Base-by-base conservation (phyloP, 768 basidiomycete genomes). In the Leccinum subgranulosum region DNA sequence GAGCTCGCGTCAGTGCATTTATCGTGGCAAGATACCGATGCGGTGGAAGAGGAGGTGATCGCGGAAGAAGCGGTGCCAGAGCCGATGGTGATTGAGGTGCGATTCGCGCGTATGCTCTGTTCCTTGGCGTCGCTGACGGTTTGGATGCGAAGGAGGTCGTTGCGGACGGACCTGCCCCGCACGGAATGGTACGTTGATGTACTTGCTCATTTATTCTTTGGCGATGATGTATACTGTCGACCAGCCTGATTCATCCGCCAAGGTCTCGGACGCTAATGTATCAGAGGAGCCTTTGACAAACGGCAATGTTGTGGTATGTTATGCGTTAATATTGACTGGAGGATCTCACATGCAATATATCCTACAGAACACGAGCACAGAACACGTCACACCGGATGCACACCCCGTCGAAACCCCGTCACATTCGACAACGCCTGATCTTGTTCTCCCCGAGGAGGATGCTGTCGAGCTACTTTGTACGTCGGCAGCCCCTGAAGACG, bases 1-100 rank as follows among this genome's bases (percentile, higher is more conserved):
- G 59, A 66, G 10, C 59, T 69, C n/a, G 69, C 60, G 39, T 65
- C 64, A 15, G 64, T 70, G 23, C 66, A 69, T 43, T 55, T 68
- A n/a, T 63, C 57, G 9, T 48, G 11, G 39, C 15, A 39, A 31
- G 48, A 31, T 25, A 19, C 23, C 45, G 31, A 33, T 25, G 15
- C 3, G n/a, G 50, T 51, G 33, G 54, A 49, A 14, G 60, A 57
- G 36, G 48, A 33, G 31, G 31, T 11, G 3, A 15, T 15, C 4
- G 48, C 29, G 15, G 49, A 53, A 28, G 28, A 17, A 33, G 46
- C 25, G 3, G 45, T 46, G 25, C 21, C 50, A 10, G 53, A 39
- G 15, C 8, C 29, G 1, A 5, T 51, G 53, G 51, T 11, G 5
- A 43, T 53, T 36, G 56, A 69, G 67, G 62, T 66, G 5, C 34